A percentile compares a stretch with the other conserved stretches of the same genome.
Conservation (phyloP, 345 rosid genomes). For the Cochlearia excelsa region DNA sequence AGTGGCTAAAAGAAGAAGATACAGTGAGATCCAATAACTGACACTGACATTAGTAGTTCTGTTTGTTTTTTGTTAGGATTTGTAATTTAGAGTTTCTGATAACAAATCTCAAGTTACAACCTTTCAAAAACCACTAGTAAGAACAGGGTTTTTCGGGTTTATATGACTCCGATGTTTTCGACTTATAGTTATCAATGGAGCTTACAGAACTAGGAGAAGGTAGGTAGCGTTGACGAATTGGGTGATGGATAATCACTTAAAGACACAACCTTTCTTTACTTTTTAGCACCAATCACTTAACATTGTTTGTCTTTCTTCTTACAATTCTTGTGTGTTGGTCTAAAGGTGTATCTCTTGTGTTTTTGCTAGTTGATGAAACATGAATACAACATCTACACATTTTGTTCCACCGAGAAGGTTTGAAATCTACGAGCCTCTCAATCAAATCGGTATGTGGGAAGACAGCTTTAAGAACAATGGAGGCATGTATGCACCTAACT, state of each 20-base stretch:
- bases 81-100: background rate
- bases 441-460: slow-evolving; percentile 82
- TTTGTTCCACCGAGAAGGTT: slow-evolving; percentile 67
- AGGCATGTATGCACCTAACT: slow-evolving; percentile 43
- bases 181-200: slow-evolving; percentile 33
- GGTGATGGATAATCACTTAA: slow-evolving; percentile 28
- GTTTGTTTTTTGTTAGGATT: slow-evolving; percentile 12
- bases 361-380: slow-evolving; percentile 42
- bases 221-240: slow-evolving; percentile 34
- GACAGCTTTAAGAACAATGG: slow-evolving; percentile 58
- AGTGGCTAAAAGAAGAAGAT: slow-evolving; percentile 27
- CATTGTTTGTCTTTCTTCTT: slow-evolving; percentile 18
- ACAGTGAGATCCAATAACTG: slow-evolving; percentile 40
- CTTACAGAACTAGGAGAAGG: slow-evolving; percentile 24
- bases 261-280: slow-evolving; percentile 5
- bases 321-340: background rate
- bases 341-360: background rate
- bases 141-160: slow-evolving; percentile 28
- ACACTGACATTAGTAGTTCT: slow-evolving; percentile 31
- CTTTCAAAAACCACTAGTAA: slow-evolving; percentile 23
- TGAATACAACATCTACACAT: slow-evolving; percentile 78
- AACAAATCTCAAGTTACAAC: slow-evolving; percentile 1
- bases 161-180: slow-evolving; percentile 18
- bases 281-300: slow-evolving; percentile 23
- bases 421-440: slow-evolving; percentile 67